Base-by-base conservation (phyloP, 805 yeast genomes). In the Monosporozyma aerobia region DNA sequence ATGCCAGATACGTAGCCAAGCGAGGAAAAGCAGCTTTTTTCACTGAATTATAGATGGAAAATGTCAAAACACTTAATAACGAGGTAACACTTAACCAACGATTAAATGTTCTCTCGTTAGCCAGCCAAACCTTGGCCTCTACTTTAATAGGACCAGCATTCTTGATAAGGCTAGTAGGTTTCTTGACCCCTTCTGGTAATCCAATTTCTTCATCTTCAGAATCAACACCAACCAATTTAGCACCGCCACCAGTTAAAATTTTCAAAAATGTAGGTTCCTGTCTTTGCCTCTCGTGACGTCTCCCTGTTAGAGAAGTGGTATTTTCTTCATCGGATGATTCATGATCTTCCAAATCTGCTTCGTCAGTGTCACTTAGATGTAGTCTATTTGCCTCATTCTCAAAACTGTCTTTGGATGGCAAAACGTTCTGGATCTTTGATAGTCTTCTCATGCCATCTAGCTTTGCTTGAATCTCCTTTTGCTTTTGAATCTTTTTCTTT, bases 121-220 rank as follows among this genome's bases (percentile, higher is more conserved):
- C 99, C 57, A 94, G 77, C 97, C 98, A 94, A 13, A 94, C 99
- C 66, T 94, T 94, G 32, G 98, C 95, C 73, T 94, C 99, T 54
- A 94, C 90, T 70, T 87, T 90, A 52, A 90, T 80, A 1, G 97
- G 94, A 7, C 97, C 96, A 29, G 90, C 83, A 67, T 90, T 90
- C 64, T 90, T 87, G 61, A 92, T 77, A 70, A 87, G 80, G 33
- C 77, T 73, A 27, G 78, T 80, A 52, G 99, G 99, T 64, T 85
- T 87, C 46, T 76, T 75, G 22, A 92, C 98, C 14, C 98, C 98
- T 2, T 86, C 82, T 11, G 99, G 99, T 53, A 92, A 74, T 23
- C 77, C 82, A 47, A 89, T 77, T 66, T 90, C 97, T 61, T 84
- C 89, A 55, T 87, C 96, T 67, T 90, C 97, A 14, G 92, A 85